Base-by-base conservation (phyloP, 441 rosid genomes). In the Brassica balearica region DNA sequence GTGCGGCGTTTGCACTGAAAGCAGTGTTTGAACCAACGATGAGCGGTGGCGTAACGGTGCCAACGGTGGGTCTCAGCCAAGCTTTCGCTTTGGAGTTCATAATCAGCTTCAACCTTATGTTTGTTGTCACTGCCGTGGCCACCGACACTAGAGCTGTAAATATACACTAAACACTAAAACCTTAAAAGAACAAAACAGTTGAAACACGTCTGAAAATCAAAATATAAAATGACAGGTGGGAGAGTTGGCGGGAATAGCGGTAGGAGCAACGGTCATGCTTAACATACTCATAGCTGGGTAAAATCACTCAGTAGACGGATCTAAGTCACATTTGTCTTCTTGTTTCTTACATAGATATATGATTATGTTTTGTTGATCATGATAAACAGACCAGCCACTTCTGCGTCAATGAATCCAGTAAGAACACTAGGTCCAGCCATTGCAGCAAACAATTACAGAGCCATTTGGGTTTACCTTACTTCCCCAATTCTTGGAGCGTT, bases 251-350 rank as follows among this genome's bases (percentile, higher is more conserved):
- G 97, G 96, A 86, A 90, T 94, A 3, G 97, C 97, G 3, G 97
- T 92, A 0, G 98, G 98, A 82, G 98, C 96, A n/a, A 91, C 41
- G 9, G 97, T 90, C 73, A 92, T 90, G 97, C 94, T 94, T 79
- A 92, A 92, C 82, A 88, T 86, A 65, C 94, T 94, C 67, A 92
- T 94, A 25, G 97, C 97, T 8, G 96, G 98, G 98, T 89, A 85
- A 46, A 3, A 66, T 27, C 6, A 65, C 8, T 65, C 60, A 27
- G 1, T 29, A 29, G 34, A 29, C 34, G 34, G 34, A 29, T 29
- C 34, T 29, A 29, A 29, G 34, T 29, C 34, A 29, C 34, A 29
- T 29, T 29, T 29, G 34, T 29, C 34, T 29, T 29, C 34, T 29
- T 25, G 27, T 25, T 25, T 29, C 34, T 29, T 29, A 29, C 34